These are phyloP conservation scores for Citrus medica DNA, from an alignment of 345 rosid species.

Conservation along the genomic window DNA sequence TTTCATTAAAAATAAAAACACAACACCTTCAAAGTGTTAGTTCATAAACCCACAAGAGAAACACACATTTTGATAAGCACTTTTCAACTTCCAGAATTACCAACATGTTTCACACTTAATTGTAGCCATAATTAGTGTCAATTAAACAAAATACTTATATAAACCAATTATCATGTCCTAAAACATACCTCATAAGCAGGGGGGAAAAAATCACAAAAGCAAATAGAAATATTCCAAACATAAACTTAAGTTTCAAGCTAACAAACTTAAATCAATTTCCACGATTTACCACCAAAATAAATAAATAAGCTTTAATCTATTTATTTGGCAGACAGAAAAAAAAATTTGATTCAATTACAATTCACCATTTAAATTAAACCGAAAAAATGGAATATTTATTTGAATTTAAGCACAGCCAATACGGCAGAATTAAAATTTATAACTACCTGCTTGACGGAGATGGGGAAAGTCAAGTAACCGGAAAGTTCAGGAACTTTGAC, in stretches of 20 bases:
- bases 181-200: not conserved
- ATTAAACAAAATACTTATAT: not conserved
- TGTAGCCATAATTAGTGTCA: not conserved
- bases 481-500: constrained; percentile 64
- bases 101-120: not conserved
- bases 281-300: not conserved
- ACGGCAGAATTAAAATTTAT: not conserved
- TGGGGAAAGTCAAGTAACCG: constrained; percentile 72
- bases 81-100: not conserved
- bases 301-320: not conserved
- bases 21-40: not conserved
- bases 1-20: not conserved
- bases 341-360: not conserved
- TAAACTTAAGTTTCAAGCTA: not conserved
- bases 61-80: not conserved
- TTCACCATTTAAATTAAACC: not conserved
- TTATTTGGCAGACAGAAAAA: not conserved
- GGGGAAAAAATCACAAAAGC: not conserved
- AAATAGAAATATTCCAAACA: not conserved
- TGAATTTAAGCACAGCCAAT: not conserved
- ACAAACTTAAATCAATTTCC: not conserved
- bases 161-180: not conserved
- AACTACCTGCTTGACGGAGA: constrained; percentile 78
- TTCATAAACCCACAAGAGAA: not conserved
- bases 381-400: not conserved